Conservation (phyloP, 441 rosid species). For the Aleurites moluccanus region DNA sequence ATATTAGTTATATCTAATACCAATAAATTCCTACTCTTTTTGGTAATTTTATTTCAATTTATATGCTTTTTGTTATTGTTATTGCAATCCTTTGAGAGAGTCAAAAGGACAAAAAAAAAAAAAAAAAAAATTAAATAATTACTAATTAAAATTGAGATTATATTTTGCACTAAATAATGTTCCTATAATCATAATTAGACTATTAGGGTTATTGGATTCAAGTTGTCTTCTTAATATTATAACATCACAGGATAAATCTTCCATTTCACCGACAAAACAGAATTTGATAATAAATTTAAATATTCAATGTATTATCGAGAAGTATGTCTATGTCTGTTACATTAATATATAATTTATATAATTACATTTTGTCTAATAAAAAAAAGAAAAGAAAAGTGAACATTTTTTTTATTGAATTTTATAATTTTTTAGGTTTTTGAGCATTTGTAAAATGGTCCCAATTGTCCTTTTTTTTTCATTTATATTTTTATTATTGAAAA, state of each 20-base stretch:
- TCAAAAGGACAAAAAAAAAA: background rate
- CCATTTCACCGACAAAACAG: slow-evolving; percentile 28
- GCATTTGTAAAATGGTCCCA: slow-evolving; percentile 48
- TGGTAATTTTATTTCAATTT: background rate
- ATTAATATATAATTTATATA: background rate
- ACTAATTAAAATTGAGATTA: background rate
- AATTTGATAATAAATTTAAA: slow-evolving; percentile 1
- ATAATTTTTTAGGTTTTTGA: background rate
- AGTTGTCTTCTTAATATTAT: slow-evolving; percentile 35
- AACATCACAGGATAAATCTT: slow-evolving; percentile 22
- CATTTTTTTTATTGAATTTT: background rate
- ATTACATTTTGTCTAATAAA: background rate
- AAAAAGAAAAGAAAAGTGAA: too few relatives aligned
- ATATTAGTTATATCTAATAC: background rate
- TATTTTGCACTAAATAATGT: background rate
- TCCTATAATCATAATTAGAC: background rate
- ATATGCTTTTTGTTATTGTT: background rate
- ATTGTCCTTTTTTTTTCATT: background rate
- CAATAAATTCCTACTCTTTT: background rate
- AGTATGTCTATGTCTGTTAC: slow-evolving; percentile 14
- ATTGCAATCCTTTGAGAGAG: background rate
- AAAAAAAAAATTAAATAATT: background rate
- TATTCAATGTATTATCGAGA: slow-evolving; percentile 14
- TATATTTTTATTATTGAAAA: background rate
- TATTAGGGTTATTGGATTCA: background rate